Evolutionary conservation across 1,139 yeast genomes (phyloP).

Genomic region (Debaryomyces sp.): DNA sequence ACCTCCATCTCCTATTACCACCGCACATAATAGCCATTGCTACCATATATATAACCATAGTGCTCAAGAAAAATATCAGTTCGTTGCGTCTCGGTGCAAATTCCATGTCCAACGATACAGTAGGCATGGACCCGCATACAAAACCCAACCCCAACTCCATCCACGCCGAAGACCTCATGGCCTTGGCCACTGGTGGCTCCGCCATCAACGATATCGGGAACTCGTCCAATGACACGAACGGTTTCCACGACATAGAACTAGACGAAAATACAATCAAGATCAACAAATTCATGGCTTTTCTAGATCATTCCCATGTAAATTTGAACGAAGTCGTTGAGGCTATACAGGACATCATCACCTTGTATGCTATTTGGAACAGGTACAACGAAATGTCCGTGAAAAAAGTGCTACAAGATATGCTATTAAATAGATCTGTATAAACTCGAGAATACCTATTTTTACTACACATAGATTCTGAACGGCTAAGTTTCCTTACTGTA

Average conservation of each 20-base stretch:
- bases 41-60: conserved; percentile 73
- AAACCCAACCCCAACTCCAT: conserved; percentile 15
- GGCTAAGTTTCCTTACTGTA: neutral
- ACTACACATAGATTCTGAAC: neutral
- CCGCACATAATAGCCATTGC: conserved; percentile 91
- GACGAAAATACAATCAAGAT: conserved; percentile 49
- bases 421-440: conserved; percentile 23
- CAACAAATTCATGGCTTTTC: conserved; percentile 60
- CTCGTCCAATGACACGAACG: conserved; percentile 18
- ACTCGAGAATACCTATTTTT: neutral
- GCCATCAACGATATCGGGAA: conserved; percentile 4
- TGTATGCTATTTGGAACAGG: conserved; percentile 83
- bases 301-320: conserved; percentile 77
- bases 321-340: conserved; percentile 76
- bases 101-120: conserved; percentile 2
- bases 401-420: conserved; percentile 45
- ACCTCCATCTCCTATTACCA: conserved; percentile 76
- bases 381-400: conserved; percentile 64
- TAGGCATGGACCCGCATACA: conserved; percentile 6
- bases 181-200: conserved; percentile 19
- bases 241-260: conserved; percentile 29
- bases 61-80: conserved; percentile 48
- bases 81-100: conserved; percentile 21
- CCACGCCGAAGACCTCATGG: conserved; percentile 46
- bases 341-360: conserved; percentile 75